Evolutionary conservation across 2,329 filamentous ascomycete genomes (phyloP).

Genomic region (Nannizzia gypsea): DNA sequence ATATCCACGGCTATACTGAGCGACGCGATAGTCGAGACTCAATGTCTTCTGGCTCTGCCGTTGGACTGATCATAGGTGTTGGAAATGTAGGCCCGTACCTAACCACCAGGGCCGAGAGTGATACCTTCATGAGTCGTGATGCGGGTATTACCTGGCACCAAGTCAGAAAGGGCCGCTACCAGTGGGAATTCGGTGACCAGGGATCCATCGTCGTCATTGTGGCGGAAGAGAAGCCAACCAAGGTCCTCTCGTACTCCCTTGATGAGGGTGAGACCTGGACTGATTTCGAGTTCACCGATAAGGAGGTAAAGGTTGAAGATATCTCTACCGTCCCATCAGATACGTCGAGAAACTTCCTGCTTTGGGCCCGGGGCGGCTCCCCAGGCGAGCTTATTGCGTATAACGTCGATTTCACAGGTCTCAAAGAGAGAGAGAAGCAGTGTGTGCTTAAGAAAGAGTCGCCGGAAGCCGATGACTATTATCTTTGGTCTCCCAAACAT

Average conservation of each 20-base stretch:
- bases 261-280: constrained; percentile 74
- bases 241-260: constrained; percentile 59
- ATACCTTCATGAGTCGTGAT: constrained; percentile 84
- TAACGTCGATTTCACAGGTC: constrained; percentile 78
- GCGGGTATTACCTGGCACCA: constrained; percentile 81
- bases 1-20: constrained; percentile 94
- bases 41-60: constrained; percentile 75
- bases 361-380: constrained; percentile 59
- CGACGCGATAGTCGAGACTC: constrained; percentile 69
- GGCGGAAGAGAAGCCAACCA: constrained; percentile 55
- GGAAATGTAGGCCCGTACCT: constrained; percentile 78
- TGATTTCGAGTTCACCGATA: constrained; percentile 59
- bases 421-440: constrained; percentile 51
- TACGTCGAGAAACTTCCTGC: constrained; percentile 76
- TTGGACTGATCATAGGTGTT: constrained; percentile 80
- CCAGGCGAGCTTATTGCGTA: constrained; percentile 52
- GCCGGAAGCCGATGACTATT: constrained; percentile 56
- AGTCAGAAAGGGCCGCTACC: constrained; percentile 76
- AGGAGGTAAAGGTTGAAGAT: constrained; percentile 61
- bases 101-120: constrained; percentile 55
- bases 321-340: constrained; percentile 84
- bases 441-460: constrained; percentile 57
- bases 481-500: constrained; percentile 77
- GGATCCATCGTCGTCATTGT: constrained; percentile 87
- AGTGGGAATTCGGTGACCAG: constrained; percentile 93